Evolutionary conservation across 371 early-diverging fungal genomes (phyloP), one percentile per base, ranked within the genome.

Genomic region (Circinella minor): DNA sequence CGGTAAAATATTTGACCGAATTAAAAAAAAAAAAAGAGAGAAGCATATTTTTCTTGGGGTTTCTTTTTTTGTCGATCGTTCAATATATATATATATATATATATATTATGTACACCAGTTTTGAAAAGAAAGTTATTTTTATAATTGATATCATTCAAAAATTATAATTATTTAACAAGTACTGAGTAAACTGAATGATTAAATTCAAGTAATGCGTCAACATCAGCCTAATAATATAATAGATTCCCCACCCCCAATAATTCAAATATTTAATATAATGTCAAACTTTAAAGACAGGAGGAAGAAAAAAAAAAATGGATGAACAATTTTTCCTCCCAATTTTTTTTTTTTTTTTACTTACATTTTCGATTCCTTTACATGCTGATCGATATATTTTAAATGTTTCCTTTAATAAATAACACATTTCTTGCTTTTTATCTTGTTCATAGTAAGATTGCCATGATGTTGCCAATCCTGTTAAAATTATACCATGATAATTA

Each of bases 391-490:
- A 60, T 8, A 65, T 8, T 11, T 51, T 38, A 1, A 57, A 54
- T 3, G 66, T 65, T 67, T 46, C 61, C 46, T 20, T 68, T 71
- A 77, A 36, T 55, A 65, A 37, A 13, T 39, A 18, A 49, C 70
- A 48, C 70, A 79, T 70, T 9, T 51, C 66, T 11, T 34, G 18
- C 4, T 15, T 67, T 66, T 43, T 75, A 47, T 1, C 36, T 27
- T 13, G 36, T 36, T 27, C 27, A 51, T 55, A 71, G 55, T 77
- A 71, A 37, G 68, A 43, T 1, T 65, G 34, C 82, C 82, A 81
- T 43, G 71, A 55, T 48, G 71, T 73, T 4, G 78, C 77, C 11
- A 81, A 17, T 6, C 74, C 59, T 39, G 66, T 57, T 57, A 81
- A 63, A 3, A 81, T 71, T 5, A 49, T 39, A 14, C 75, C 76